These are phyloP conservation scores for Aspergillus sp. DNA, from an alignment of 2,329 filamentous ascomycete genomes.

Conservation along the genomic window DNA sequence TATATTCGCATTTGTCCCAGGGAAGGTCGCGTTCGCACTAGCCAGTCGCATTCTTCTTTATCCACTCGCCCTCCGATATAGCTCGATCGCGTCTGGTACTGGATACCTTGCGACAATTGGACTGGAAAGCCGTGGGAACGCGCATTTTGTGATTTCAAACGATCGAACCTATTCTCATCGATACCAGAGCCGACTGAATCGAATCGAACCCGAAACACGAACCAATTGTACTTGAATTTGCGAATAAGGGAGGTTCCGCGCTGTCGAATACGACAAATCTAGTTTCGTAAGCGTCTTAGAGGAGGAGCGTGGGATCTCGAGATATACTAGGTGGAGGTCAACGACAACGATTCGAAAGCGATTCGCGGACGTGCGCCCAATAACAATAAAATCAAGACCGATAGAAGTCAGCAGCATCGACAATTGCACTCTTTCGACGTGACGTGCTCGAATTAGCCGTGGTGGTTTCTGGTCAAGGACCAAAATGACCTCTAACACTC, in stretches of 20 bases:
- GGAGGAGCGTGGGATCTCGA: not conserved
- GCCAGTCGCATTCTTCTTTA: constrained; percentile 12
- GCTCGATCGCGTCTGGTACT: constrained; percentile 7
- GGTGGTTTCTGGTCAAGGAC: constrained; percentile 1
- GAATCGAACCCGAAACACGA: not conserved
- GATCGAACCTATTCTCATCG: not conserved
- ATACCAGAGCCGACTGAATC: not conserved
- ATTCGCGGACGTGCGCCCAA: not conserved
- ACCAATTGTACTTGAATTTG: no score
- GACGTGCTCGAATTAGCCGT: not conserved
- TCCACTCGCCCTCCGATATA: constrained; percentile 10
- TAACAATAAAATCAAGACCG: not conserved
- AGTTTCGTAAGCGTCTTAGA: not conserved
- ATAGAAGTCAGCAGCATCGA: not conserved
- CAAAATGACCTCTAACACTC: constrained; percentile 17
- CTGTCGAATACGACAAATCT: not conserved
- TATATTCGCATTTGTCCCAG: not conserved
- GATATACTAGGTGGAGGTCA: not conserved
- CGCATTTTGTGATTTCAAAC: not conserved
- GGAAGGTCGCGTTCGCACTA: constrained; percentile 6
- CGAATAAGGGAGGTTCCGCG: not conserved
- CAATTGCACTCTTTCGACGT: not conserved
- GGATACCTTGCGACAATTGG: not conserved
- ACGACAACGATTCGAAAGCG: not conserved
- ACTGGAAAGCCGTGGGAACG: constrained; percentile 5